phyloP scores from a whole-genome alignment of 2,329 filamentous ascomycete species.

The Fusarium odoratissimum region DNA sequence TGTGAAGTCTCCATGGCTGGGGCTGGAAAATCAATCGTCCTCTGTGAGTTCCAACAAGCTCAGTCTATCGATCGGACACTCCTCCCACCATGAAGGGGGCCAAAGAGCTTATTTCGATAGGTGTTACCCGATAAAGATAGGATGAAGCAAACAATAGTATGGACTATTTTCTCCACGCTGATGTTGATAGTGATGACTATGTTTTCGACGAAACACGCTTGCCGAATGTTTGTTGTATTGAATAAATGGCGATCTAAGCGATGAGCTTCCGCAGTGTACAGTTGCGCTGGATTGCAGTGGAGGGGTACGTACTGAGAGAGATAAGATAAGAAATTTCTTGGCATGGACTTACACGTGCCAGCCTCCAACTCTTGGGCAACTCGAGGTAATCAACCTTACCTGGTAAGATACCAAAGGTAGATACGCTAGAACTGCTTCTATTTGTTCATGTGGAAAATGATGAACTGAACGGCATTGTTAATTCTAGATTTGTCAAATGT shows the following conservation, averaged over 20 bases:
- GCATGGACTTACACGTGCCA: slow-evolving; percentile 19
- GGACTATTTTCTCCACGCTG: neutral
- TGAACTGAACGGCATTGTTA: no score
- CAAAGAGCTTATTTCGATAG: slow-evolving; percentile 10
- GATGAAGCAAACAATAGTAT: neutral
- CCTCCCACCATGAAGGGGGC: slow-evolving; percentile 7
- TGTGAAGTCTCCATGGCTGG: slow-evolving; percentile 52
- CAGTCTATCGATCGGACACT: slow-evolving; percentile 19
- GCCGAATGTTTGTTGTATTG: slow-evolving; percentile 4
- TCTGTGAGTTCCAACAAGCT: neutral
- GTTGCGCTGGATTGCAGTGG: slow-evolving; percentile 16
- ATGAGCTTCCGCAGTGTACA: slow-evolving; percentile 21
- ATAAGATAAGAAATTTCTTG: slow-evolving; percentile 38
- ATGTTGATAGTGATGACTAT: neutral
- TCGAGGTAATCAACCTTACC: neutral
- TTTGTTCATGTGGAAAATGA: neutral
- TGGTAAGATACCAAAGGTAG: neutral
- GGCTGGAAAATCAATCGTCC: neutral
- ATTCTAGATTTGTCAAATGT: neutral
- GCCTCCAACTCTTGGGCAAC: neutral
- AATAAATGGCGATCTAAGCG: slow-evolving; percentile 27
- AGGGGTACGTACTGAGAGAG: slow-evolving; percentile 34
- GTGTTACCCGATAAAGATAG: neutral
- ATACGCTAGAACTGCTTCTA: neutral
- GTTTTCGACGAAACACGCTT: neutral